Evolutionary conservation across 441 rosid genomes (phyloP).

Genomic region (Croton laevigatus): DNA sequence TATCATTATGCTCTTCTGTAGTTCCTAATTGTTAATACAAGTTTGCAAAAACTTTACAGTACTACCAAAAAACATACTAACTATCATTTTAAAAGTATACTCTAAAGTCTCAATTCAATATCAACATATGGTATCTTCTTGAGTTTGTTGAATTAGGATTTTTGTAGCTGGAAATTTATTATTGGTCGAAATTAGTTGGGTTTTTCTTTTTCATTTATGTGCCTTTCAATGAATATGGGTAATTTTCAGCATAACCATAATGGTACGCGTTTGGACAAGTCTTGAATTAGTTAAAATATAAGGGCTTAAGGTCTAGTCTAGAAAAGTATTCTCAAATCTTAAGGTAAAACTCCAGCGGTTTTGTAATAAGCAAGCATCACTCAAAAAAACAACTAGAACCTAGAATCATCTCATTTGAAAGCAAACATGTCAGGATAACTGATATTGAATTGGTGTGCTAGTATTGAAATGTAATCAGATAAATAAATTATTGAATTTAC

Average conservation of each 20-base stretch:
- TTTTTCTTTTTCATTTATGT: background rate
- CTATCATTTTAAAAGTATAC: background rate
- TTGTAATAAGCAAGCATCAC: background rate
- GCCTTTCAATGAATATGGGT: background rate
- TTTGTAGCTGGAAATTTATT: background rate
- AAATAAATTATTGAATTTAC: background rate
- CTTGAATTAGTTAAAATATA: background rate
- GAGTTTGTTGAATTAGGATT: background rate
- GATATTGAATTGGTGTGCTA: background rate
- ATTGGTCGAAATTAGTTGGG: background rate
- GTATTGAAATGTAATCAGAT: background rate
- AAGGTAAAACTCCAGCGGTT: background rate
- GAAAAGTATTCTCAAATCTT: background rate
- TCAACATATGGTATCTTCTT: background rate
- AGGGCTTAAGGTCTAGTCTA: background rate
- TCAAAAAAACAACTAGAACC: background rate
- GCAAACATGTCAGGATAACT: background rate
- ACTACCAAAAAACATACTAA: background rate
- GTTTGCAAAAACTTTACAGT: too few relatives aligned
- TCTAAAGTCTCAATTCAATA: background rate
- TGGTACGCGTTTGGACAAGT: background rate
- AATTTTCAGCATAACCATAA: background rate
- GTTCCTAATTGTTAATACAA: too few relatives aligned
- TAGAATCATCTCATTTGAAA: background rate
- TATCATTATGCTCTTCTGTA: too few relatives aligned